phyloP scores from a whole-genome alignment of 257 asterid genomes.

The Nicotiana tabacum region DNA sequence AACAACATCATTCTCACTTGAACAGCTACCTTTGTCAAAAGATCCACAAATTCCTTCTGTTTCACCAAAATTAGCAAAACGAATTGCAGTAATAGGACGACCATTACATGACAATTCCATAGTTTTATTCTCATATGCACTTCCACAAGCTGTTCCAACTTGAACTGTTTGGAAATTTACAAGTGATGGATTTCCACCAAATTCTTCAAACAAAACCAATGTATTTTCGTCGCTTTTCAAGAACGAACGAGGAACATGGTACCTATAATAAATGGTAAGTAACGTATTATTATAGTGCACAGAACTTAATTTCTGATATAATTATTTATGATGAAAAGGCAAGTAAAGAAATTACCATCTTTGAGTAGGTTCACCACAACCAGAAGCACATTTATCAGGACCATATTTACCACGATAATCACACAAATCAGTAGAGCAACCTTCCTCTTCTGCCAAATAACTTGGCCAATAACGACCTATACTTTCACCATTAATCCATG shows the following conservation, averaged over 20 bases:
- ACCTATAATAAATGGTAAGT: conserved; percentile 17
- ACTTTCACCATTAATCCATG: conserved; percentile 69
- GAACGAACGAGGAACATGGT: conserved; percentile 64
- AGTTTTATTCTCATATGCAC: conserved; percentile 28
- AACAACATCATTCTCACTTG: conserved; percentile 16
- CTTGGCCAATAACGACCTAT: conserved; percentile 78
- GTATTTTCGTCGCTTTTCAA: conserved; percentile 25
- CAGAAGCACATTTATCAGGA: conserved; percentile 35
- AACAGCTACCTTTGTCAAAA: conserved; percentile 37
- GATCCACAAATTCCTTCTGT: conserved; percentile 41
- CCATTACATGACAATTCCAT: conserved; percentile 47
- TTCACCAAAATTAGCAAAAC: conserved; percentile 48
- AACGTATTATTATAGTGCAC: no score
- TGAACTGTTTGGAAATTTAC: conserved; percentile 39
- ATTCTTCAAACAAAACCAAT: conserved; percentile 49
- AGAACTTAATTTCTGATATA: no score
- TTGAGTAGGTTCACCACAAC: conserved; percentile 63
- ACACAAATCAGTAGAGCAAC: conserved; percentile 50
- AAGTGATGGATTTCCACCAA: conserved; percentile 49
- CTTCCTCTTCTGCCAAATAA: conserved; percentile 28
- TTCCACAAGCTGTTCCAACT: conserved; percentile 36
- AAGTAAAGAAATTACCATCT: conserved; percentile 30
- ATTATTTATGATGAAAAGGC: no score
- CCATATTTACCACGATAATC: conserved; percentile 62
- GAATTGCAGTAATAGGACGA: conserved; percentile 31